These are phyloP conservation scores for Mycena haematopus DNA, from an alignment of 768 basidiomycete species.

Conservation along the genomic window DNA sequence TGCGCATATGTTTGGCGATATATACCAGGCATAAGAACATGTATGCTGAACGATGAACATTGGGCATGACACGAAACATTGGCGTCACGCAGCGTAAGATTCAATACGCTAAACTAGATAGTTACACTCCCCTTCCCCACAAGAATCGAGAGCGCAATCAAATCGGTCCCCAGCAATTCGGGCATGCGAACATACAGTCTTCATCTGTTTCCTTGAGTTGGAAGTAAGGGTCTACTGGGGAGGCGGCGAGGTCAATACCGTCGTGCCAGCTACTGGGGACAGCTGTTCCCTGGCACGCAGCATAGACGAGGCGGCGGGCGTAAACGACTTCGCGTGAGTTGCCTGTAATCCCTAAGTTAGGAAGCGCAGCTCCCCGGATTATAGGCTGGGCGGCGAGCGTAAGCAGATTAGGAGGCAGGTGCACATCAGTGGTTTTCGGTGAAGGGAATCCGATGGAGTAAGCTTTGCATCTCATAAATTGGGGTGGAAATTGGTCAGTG, in stretches of 20 bases:
- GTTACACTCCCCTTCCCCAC: not conserved
- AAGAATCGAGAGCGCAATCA: constrained; percentile 1
- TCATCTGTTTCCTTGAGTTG: constrained; percentile 10
- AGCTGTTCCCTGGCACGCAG: not conserved
- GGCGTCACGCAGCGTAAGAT: no score
- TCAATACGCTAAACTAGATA: no score
- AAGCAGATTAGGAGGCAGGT: not conserved
- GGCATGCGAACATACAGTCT: constrained; percentile 11
- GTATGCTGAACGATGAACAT: not conserved
- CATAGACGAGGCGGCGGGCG: constrained; percentile 6
- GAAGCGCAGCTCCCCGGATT: constrained; percentile 23
- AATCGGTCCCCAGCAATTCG: constrained; percentile 18
- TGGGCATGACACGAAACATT: no score
- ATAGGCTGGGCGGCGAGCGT: constrained; percentile 24
- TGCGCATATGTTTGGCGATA: not conserved
- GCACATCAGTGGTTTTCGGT: not conserved
- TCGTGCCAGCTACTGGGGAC: constrained; percentile 8
- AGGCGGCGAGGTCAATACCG: constrained; percentile 1
- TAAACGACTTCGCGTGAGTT: constrained; percentile 10
- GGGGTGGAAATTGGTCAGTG: not conserved
- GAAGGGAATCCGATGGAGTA: not conserved
- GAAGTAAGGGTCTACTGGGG: constrained; percentile 1
- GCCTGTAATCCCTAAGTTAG: constrained; percentile 11
- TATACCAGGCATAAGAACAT: not conserved
- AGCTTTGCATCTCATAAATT: not conserved